Evolutionary conservation across 2,329 filamentous ascomycete species (phyloP), one percentile per base, ranked within the genome.

Genomic region (Phaeosphaeria sp.): DNA sequence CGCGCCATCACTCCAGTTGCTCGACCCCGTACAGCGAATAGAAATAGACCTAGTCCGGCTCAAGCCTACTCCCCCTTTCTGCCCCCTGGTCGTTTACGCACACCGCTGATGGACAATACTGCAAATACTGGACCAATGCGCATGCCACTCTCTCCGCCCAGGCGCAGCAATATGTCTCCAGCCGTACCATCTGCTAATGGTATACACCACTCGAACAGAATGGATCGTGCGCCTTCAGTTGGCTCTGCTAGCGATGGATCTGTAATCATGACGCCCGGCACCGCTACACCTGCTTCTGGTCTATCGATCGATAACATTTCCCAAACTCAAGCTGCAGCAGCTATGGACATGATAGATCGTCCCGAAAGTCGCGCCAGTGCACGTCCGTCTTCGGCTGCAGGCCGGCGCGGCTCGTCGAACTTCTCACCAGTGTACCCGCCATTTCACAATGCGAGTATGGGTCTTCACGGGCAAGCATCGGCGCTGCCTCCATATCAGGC

Each of bases 1-100:
- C 74, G 76, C 27, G 71, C 74, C 20, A 75, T 72, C 13, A 79
- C 77, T 17, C 77, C 77, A 17, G 65, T 79, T 50, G 66, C 72
- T 49, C 74, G 77, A 25, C 76, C 77, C 43, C 65, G 76, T 24
- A 79, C 77, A 8, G 66, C 74, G 27, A 79, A 78, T 50, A 60
- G 77, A 27, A 78, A 78, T 55, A 67, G 77, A 40, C 70, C 71
- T 46, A 76, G 73, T 51, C 74, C 75, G 27, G 73, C 74, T 47
- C 69, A 71, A 50, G 64, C 68, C 15, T 76, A 72, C 49, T 77
- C 76, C 7, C 76, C 74, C 3, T 74, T 77, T 51, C 59, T 70
- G 40, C 67, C 74, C 40, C 74, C 74, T 44, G 53, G 72, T 9
- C 68, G 76, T 51, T 56, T 76, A 36, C 71, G 76, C 17, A 77